Base-by-base conservation (phyloP, 805 yeast genomes). In the Metschnikowia arizonensis region DNA sequence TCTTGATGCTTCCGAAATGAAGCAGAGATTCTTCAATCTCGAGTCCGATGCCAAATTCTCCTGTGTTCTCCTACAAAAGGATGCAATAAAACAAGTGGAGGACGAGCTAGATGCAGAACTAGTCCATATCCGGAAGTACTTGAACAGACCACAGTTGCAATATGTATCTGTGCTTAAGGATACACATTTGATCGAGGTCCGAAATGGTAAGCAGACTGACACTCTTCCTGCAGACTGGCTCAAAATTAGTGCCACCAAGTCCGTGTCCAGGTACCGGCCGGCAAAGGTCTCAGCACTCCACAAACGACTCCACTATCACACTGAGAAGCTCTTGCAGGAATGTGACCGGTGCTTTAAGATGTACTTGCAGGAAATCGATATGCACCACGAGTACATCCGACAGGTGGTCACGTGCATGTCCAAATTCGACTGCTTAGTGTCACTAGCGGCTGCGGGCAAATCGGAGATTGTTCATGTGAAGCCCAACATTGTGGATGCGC, bases 211-310 rank as follows among this genome's bases (percentile, higher is more conserved):
- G 10, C 77, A 77, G 35, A 69, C 76, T 1, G 77, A 76, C 34
- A 62, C 66, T 1, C 63, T 90, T 1, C 98, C 98, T 0, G 54
- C 67, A 2, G 80, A 78, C 42, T 91, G 97, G 96, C 65, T 83
- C 10, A 84, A 87, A 53, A 77, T 86, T 23, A 84, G 78, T 54
- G 84, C 84, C 7, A 77, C 95, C 38, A 70, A 80, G 49, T 62
- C 80, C 1, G 82, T 88, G 1, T 77, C 88, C 2, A 67, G 98
- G 46, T 90, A 79, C 61, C 69, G 89, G 47, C 72, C 96, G 0
- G 87, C 95, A 0, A 65, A 62, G 25, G 73, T 82, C 1, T 53
- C 69, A 2, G 64, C 66, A 12, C 64, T 86, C 23, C 73, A 81
- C 39, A 79, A 79, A 43, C 61, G 69, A 31, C 60, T 83, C 30